These are phyloP conservation scores for Picea sitchensis DNA, from an alignment of 75 land plant genomes.

Conservation along the genomic window DNA sequence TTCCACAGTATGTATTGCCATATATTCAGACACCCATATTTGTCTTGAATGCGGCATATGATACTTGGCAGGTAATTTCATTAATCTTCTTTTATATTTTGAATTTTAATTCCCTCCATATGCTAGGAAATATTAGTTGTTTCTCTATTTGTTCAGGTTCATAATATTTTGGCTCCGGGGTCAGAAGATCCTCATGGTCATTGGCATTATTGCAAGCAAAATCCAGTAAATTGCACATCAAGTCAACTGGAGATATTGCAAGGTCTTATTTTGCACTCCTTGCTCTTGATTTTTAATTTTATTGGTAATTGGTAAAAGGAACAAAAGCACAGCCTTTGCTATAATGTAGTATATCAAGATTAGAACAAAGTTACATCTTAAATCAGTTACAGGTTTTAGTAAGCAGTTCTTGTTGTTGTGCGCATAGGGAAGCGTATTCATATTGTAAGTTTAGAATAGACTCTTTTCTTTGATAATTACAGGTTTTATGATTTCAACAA, in stretches of 20 bases:
- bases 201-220: constrained; percentile 63
- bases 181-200: constrained; percentile 53
- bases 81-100: background rate
- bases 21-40: constrained; percentile 73
- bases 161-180: constrained; percentile 45
- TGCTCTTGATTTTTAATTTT: background rate
- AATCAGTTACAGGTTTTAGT: no score
- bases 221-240: constrained; percentile 44
- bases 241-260: constrained; percentile 56
- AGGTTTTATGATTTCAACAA: no score
- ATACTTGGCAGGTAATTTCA: constrained; percentile 85
- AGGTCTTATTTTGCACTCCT: constrained; percentile 27
- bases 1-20: constrained; percentile 69
- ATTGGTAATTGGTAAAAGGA: background rate
- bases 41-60: constrained; percentile 80
- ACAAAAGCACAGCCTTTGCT: background rate
- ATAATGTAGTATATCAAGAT: background rate
- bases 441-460: no score
- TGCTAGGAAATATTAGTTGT: background rate
- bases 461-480: no score
- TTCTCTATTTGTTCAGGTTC: constrained; percentile 29
- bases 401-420: no score
- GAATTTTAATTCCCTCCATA: background rate
- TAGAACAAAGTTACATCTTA: no score
- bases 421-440: no score